Evolutionary conservation across 106 monocot species (phyloP).

Genomic region (Dioscorea dumetorum): DNA sequence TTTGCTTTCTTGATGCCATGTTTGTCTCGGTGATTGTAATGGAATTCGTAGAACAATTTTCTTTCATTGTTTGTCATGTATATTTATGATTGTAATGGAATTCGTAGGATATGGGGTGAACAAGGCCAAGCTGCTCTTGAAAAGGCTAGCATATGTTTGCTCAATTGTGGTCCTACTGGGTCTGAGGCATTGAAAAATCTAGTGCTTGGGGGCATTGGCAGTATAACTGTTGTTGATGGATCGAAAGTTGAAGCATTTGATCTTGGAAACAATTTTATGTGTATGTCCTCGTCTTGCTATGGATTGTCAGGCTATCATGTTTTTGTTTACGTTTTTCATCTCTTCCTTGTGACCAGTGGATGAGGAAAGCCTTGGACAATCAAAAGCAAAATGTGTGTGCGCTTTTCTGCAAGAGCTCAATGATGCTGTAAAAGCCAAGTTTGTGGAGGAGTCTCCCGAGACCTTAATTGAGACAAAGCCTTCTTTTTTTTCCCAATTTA

Average conservation of each 20-base stretch:
- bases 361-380: slow-evolving; percentile 61
- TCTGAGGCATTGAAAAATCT: slow-evolving; percentile 95
- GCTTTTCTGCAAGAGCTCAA: slow-evolving; percentile 94
- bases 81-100: background rate
- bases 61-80: no score
- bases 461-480: slow-evolving; percentile 75
- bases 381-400: slow-evolving; percentile 91
- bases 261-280: slow-evolving; percentile 92
- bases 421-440: slow-evolving; percentile 97
- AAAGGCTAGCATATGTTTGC: slow-evolving; percentile 84
- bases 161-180: slow-evolving; percentile 93
- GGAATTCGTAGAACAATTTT: no score
- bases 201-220: slow-evolving; percentile 93
- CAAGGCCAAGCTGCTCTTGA: slow-evolving; percentile 90
- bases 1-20: no score
- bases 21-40: no score
- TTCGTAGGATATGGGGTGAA: slow-evolving; percentile 93
- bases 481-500: slow-evolving; percentile 81
- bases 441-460: slow-evolving; percentile 82
- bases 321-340: slow-evolving; percentile 6
- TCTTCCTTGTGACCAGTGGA: slow-evolving; percentile 47
- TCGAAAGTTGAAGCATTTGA: slow-evolving; percentile 69
- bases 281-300: slow-evolving; percentile 38
- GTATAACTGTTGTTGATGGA: slow-evolving; percentile 85
- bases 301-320: background rate